Evolutionary conservation across 371 early-diverging fungal genomes (phyloP), one percentile per base, ranked within the genome.

Genomic region (Mucor piriformis): DNA sequence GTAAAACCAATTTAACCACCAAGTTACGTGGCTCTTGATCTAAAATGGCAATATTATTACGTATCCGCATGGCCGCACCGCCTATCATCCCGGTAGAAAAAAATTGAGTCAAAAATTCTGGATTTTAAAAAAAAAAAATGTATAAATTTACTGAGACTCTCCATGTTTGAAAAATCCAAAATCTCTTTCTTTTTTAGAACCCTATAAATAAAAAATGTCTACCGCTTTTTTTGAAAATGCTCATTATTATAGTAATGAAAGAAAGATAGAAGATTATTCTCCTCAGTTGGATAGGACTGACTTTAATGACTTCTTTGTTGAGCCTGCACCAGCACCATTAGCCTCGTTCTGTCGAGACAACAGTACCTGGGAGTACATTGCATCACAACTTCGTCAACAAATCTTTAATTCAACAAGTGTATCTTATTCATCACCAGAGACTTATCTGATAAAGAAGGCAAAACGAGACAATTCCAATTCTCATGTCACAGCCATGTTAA

Each of bases 361-460:
- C 4, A 29, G 38, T 23, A 49, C 34, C 11, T 58, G 58, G 58
- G 21, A 59, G 27, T 46, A 58, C 18, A 55, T 67, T 13, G 42
- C 67, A 12, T 42, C 60, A 6, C 53, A 67, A 13, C 50, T 76
- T 29, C 53, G 63, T 13, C 54, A 73, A 20, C 54, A 63, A n/a
- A 70, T 76, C 38, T 76, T 68, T 42, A 76, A 66, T 21, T 60
- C 73, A 0, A 69, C 69, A 0, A 58, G 64, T 15, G 58, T 48
- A 0, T 27, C 50, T n/a, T 51, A 64, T 18, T 66, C 69, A 3
- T 38, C 69, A 21, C 76, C 76, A 0, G 72, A 66, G n/a, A 47
- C 34, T 2, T 63, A 61, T 37, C 42, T 71, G 29, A 38, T 35
- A n/a, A 32, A 51, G 32, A 54, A 59, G 7, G 53, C 44, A n/a